Evolutionary conservation across 139 green algal genomes (phyloP).

Genomic region (Edaphochlamys debaryana): DNA sequence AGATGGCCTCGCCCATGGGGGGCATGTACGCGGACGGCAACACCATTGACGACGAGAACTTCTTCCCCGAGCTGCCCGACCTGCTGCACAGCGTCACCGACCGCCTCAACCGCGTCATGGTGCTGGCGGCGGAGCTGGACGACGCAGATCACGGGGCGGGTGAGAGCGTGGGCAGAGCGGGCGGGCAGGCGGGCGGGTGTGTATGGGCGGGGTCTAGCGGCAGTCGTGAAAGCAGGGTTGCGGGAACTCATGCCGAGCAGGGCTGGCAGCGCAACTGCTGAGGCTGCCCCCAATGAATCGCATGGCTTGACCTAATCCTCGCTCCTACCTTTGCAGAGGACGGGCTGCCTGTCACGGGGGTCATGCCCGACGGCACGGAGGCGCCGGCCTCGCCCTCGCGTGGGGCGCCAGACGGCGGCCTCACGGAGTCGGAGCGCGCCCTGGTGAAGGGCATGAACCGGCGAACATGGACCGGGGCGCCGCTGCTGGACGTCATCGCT

Average conservation of each 20-base stretch:
- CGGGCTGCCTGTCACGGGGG: slow-evolving; percentile 3
- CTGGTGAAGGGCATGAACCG: slow-evolving; percentile 74
- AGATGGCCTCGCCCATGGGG: background rate
- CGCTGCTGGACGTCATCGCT: slow-evolving; percentile 69
- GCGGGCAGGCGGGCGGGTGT: too few relatives aligned
- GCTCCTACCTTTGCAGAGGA: too few relatives aligned
- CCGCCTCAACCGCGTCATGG: slow-evolving; percentile 53
- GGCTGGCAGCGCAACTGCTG: too few relatives aligned
- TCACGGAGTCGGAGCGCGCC: slow-evolving; percentile 62
- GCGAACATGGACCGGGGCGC: slow-evolving; percentile 70
- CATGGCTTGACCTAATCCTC: too few relatives aligned
- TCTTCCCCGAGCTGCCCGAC: slow-evolving; percentile 71
- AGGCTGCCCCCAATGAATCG: too few relatives aligned
- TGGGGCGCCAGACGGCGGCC: slow-evolving; percentile 4
- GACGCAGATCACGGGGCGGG: background rate
- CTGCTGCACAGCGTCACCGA: slow-evolving; percentile 55
- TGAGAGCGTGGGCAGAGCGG: background rate
- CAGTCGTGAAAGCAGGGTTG: too few relatives aligned
- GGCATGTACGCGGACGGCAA: slow-evolving; percentile 37
- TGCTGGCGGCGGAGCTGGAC: slow-evolving; percentile 17
- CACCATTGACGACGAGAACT: slow-evolving; percentile 71
- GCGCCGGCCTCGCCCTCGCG: slow-evolving; percentile 13
- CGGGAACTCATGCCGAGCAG: too few relatives aligned
- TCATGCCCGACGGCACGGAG: background rate
- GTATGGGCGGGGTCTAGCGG: too few relatives aligned